Evolutionary conservation across 2,329 filamentous ascomycete genomes (phyloP).

Genomic region (Cordyceps javanica): DNA sequence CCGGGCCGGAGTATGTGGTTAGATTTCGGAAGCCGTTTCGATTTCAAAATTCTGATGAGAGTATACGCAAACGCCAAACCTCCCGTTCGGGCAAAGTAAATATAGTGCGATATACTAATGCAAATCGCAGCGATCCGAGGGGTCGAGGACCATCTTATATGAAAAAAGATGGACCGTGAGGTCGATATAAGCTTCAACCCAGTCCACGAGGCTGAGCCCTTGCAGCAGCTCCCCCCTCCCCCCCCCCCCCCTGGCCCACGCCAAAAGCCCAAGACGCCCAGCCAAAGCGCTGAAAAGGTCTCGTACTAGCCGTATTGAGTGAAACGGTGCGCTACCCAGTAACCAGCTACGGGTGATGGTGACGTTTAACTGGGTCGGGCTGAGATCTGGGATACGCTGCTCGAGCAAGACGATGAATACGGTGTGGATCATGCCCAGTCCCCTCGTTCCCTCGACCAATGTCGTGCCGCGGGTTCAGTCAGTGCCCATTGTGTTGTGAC

Average conservation of each 20-base stretch:
- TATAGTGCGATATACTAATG: background rate
- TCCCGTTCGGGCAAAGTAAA: background rate
- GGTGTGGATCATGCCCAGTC: background rate
- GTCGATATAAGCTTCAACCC: conserved; percentile 1
- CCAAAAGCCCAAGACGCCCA: background rate
- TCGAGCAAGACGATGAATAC: background rate
- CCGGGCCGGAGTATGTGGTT: no score
- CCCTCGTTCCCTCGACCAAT: background rate
- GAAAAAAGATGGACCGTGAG: background rate
- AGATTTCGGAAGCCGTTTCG: no score
- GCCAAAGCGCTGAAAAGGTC: background rate
- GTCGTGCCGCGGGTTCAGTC: no score
- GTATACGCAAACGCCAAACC: background rate
- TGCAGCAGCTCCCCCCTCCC: background rate
- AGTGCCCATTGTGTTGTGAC: no score
- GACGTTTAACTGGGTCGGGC: conserved; percentile 4
- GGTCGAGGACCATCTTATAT: background rate
- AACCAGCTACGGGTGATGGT: background rate
- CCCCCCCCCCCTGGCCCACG: background rate
- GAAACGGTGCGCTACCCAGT: background rate
- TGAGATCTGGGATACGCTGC: conserved; percentile 6
- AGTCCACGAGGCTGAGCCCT: conserved; percentile 1
- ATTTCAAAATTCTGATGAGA: no score
- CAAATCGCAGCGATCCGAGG: background rate
- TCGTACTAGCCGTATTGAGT: conserved; percentile 10